Base-by-base conservation (phyloP, 1,284 basidiomycete genomes). In the Apiotrichum porosum region DNA sequence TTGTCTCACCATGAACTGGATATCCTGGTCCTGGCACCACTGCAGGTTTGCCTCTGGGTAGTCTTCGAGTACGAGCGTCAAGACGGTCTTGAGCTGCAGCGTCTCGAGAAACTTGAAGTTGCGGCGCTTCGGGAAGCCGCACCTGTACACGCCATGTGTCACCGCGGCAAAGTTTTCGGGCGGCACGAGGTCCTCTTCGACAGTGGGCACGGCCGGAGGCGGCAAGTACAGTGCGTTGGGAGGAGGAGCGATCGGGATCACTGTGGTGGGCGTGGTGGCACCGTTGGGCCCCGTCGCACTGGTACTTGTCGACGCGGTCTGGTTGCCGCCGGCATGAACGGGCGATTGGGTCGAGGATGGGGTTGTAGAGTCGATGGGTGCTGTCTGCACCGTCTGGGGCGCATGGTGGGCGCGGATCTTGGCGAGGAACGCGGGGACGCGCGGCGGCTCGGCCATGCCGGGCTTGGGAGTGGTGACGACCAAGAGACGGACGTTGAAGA, bases 91-190 rank as follows among this genome's bases (percentile, higher is more conserved):
- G 17, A 80, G 61, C 35, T 74, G 67, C 37, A 80, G 65, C 18
- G 72, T 75, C 53, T 75, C 71, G 50, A 80, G 66, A 55, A 79
- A 80, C 28, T 71, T 64, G 55, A 79, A 80, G 57, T 80, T 76
- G 51, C 76, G 71, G 58, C 74, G 74, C 49, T 76, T 76, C 10
- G 79, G 79, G 51, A 80, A 80, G 9, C 69, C 72, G 42, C 66
- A 73, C 14, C 79, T 65, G 56, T 78, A 80, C 15, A 80, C 69
- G 17, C 74, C 74, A 5, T 71, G 65, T 28, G 69, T 71, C 57
- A 64, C 75, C 48, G 66, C 42, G 2, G 64, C 56, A 51, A 71
- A 73, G 55, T 73, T 73, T 51, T 72, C 69, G 0, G 71, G 71
- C 10, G 69, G 69, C 9, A 69, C 63, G 14, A 72, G 58, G 41